Percentiles rank a stretch among this genome's conserved stretches.
These are phyloP conservation scores for Candida anglica DNA, from an alignment of 805 yeast genomes.

Conservation along the genomic window DNA sequence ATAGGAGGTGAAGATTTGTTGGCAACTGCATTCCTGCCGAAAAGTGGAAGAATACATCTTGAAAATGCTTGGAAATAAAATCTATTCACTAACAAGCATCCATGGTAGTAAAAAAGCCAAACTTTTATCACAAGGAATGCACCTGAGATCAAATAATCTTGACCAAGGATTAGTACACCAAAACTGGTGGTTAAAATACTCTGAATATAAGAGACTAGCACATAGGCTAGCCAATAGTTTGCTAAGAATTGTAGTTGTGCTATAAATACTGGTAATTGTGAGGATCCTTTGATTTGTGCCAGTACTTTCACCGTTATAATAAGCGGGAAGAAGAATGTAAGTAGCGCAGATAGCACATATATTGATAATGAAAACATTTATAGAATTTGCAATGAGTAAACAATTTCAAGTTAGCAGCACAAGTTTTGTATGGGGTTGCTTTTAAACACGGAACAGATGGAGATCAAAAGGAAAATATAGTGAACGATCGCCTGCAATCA, in stretches of 20 bases:
- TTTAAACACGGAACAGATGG: too few species aligned
- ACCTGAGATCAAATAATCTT: conserved; percentile 2
- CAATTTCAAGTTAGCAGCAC: too few species aligned
- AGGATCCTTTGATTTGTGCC: conserved; percentile 3
- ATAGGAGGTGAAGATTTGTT: background rate
- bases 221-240: conserved; percentile 21
- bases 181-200: conserved; percentile 7
- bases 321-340: conserved; percentile 11
- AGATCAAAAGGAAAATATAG: too few species aligned
- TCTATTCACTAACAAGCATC: conserved; percentile 18
- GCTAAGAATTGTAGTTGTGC: conserved; percentile 12
- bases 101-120: conserved; percentile 22
- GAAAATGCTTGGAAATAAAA: too few species aligned
- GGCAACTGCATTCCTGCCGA: too few species aligned
- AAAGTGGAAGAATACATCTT: too few species aligned
- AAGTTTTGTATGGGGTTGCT: too few species aligned
- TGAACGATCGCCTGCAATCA: too few species aligned
- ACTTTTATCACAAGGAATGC: conserved; percentile 9
- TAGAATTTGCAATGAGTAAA: too few species aligned
- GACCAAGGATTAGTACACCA: conserved; percentile 7
- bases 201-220: conserved; percentile 10
- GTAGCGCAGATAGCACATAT: background rate
- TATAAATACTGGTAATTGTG: background rate
- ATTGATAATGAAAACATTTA: background rate
- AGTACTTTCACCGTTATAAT: conserved; percentile 15